Conservation (phyloP, 169 alveolate species). For the Babesia bovis region DNA sequence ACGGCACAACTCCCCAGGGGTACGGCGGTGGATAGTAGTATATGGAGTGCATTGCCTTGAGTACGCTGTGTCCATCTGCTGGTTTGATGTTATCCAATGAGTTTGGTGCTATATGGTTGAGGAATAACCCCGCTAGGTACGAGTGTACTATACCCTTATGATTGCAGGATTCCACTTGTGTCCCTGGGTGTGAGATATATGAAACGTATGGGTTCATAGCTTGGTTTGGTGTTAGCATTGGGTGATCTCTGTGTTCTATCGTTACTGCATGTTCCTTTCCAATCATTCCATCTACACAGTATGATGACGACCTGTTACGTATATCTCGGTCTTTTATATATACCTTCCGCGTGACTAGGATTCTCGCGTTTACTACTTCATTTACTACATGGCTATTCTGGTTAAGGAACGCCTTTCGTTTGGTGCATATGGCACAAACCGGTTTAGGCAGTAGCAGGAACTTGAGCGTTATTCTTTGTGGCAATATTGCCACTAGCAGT, state of each 20-base stretch:
- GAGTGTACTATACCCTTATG: conserved; percentile 53
- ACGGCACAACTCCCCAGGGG: conserved; percentile 39
- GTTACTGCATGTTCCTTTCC: not conserved
- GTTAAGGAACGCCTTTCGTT: conserved; percentile 24
- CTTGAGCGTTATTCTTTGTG: conserved; percentile 21
- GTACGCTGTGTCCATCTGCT: conserved; percentile 17
- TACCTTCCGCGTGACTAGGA: conserved; percentile 2
- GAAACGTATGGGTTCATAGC: conserved; percentile 39
- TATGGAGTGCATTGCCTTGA: conserved; percentile 43
- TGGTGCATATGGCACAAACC: conserved; percentile 56
- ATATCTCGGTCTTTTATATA: not conserved
- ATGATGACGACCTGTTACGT: not conserved
- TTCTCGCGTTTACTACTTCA: conserved; percentile 6
- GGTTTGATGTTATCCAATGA: conserved; percentile 11
- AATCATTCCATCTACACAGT: not conserved
- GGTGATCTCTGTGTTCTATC: conserved; percentile 25
- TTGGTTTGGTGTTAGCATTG: conserved; percentile 53
- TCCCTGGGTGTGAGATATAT: conserved; percentile 31
- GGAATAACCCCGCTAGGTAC: conserved; percentile 46
- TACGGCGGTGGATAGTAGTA: conserved; percentile 62
- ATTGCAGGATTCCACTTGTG: conserved; percentile 44
- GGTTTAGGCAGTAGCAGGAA: conserved; percentile 56
- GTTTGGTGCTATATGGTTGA: conserved; percentile 28
- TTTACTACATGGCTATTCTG: conserved; percentile 9
- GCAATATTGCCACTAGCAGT: conserved; percentile 51